Evolutionary conservation across 495 filamentous ascomycete genomes (phyloP).

Genomic region (Opeltia flavorubescens): DNA sequence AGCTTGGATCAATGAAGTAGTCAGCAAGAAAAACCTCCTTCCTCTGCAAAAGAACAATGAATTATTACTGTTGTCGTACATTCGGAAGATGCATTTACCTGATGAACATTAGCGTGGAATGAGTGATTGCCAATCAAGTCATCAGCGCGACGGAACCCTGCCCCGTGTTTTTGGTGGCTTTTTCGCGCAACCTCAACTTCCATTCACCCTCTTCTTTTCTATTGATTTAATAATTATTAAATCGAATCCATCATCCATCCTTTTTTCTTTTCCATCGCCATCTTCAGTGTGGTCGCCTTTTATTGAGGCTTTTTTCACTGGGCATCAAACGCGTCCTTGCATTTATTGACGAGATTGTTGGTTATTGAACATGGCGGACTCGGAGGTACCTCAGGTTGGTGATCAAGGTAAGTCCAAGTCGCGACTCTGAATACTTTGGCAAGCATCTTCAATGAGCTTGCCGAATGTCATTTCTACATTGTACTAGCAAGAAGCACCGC

Average conservation of each 20-base stretch:
- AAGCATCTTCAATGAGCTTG: not conserved
- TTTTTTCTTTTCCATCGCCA: not conserved
- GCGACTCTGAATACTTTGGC: not conserved
- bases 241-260: not conserved
- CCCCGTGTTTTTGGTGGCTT: too few relatives aligned
- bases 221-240: not conserved
- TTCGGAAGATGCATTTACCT: too few relatives aligned
- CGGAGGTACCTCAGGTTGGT: slow-evolving; percentile 15
- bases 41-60: too few relatives aligned
- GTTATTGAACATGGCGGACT: not conserved
- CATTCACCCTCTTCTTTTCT: not conserved
- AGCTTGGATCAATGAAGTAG: too few relatives aligned
- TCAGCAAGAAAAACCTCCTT: too few relatives aligned
- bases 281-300: not conserved
- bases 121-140: too few relatives aligned
- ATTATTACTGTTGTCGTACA: too few relatives aligned
- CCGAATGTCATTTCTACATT: not conserved
- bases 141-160: too few relatives aligned
- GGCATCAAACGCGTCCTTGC: slow-evolving; percentile 1
- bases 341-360: not conserved
- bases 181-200: slow-evolving; percentile 4
- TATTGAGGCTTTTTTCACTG: not conserved
- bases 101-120: too few relatives aligned
- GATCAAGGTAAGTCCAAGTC: slow-evolving; percentile 14
- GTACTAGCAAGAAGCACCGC: not conserved